A percentile compares a stretch with the other conserved stretches of the same genome.
Evolutionary conservation across 306 rosid species (phyloP).

Genomic region (Phaseolus lunatus): DNA sequence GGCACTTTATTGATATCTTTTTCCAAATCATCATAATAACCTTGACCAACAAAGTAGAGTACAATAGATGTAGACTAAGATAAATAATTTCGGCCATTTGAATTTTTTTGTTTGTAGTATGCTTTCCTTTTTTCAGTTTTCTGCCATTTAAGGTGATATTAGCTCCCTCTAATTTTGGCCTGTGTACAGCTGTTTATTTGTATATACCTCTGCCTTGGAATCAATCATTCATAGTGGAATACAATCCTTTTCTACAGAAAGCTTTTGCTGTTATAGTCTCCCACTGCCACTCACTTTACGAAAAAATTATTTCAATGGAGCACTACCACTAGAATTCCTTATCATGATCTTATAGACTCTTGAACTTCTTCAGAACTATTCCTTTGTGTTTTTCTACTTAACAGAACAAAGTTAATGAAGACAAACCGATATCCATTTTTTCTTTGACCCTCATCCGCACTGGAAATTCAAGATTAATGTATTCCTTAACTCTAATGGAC

Average conservation of each 20-base stretch:
- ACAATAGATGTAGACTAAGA: too few species aligned
- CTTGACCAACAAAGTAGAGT: too few species aligned
- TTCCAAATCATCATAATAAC: too few species aligned
- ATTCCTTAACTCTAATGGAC: too few species aligned
- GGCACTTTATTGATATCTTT: too few species aligned
- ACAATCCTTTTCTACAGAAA: background rate
- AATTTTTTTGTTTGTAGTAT: too few species aligned
- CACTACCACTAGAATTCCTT: constrained; percentile 15
- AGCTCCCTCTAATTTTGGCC: background rate
- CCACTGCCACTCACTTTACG: background rate
- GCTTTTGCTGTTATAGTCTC: constrained; percentile 11
- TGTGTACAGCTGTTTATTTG: background rate
- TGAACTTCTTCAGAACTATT: background rate
- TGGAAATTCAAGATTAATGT: constrained; percentile 25
- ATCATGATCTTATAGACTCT: constrained; percentile 17
- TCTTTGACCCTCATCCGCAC: constrained; percentile 1
- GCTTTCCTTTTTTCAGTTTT: background rate
- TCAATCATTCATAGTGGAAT: background rate
- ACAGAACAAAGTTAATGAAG: constrained; percentile 21
- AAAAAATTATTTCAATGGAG: constrained; percentile 18
- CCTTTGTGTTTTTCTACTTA: background rate
- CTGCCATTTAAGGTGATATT: background rate
- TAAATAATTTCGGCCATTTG: too few species aligned
- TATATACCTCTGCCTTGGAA: background rate
- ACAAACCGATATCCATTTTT: constrained; percentile 13